These are phyloP conservation scores for Candida sp. DNA, from an alignment of 1,139 yeast species.

Conservation along the genomic window DNA sequence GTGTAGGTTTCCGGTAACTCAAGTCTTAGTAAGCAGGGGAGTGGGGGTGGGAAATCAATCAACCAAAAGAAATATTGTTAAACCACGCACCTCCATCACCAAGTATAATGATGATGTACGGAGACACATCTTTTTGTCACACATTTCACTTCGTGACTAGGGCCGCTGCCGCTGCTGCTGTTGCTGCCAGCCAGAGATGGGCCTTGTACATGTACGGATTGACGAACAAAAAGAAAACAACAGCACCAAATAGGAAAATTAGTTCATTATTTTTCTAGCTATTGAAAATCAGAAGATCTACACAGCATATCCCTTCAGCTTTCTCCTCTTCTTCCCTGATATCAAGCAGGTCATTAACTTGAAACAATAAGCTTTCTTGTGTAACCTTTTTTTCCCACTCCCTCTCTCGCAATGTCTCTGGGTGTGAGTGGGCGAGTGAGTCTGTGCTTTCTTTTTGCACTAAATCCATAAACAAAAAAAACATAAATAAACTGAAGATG, in stretches of 20 bases:
- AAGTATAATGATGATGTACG: not conserved
- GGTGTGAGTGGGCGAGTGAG: not conserved
- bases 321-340: not conserved
- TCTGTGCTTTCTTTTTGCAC: too few relatives aligned
- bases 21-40: not conserved
- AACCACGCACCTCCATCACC: not conserved
- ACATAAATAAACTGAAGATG: not conserved
- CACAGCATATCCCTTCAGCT: not conserved
- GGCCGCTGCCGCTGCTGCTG: too few relatives aligned
- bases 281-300: not conserved
- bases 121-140: not conserved
- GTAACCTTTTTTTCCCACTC: not conserved
- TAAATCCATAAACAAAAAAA: not conserved
- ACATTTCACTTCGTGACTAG: not conserved
- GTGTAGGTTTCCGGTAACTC: not conserved
- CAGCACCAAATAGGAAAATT: not conserved
- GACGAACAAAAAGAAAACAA: not conserved
- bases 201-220: not conserved
- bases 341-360: conserved; percentile 2
- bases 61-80: too few relatives aligned
- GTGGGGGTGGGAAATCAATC: too few relatives aligned
- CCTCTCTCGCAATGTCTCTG: not conserved
- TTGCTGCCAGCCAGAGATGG: not conserved
- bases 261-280: not conserved
- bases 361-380: not conserved